Evolutionary conservation across 805 yeast genomes (phyloP).

Genomic region (Blastobotrys mokoenaii): DNA sequence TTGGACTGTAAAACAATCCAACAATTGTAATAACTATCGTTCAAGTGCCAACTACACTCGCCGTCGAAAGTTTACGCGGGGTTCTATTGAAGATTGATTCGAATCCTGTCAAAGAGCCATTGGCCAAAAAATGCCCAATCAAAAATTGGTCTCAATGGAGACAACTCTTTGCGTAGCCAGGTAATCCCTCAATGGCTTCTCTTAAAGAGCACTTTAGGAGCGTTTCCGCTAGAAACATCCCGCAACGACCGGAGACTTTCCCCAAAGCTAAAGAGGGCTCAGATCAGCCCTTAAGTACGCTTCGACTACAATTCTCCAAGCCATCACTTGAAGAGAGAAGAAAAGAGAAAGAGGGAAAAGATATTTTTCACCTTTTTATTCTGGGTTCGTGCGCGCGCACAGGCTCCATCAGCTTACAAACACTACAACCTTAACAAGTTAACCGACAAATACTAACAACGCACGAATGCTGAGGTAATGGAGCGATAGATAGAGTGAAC

Average conservation of each 20-base stretch:
- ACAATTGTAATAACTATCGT: constrained; percentile 24
- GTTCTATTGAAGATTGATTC: background rate
- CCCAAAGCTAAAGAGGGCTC: constrained; percentile 23
- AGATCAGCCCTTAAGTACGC: constrained; percentile 18
- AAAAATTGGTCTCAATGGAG: background rate
- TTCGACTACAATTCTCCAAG: constrained; percentile 22
- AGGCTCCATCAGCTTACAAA: background rate
- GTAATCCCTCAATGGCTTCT: background rate
- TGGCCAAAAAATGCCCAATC: background rate
- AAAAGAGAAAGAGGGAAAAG: background rate
- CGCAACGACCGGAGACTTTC: constrained; percentile 27
- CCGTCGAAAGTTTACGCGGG: constrained; percentile 8
- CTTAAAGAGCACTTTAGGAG: background rate
- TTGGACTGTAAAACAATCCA: constrained; percentile 2
- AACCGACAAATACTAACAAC: background rate
- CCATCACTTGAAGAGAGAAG: constrained; percentile 8
- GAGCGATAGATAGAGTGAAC: background rate
- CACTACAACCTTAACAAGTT: background rate
- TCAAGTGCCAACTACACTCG: constrained; percentile 15
- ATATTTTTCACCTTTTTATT: background rate
- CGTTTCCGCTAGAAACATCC: background rate
- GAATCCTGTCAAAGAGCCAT: background rate
- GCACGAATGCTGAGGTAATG: too few species aligned
- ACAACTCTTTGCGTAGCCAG: background rate
- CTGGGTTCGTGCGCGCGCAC: background rate